Base-by-base conservation (phyloP, 805 yeast species). In the Lachancea mirantina region DNA sequence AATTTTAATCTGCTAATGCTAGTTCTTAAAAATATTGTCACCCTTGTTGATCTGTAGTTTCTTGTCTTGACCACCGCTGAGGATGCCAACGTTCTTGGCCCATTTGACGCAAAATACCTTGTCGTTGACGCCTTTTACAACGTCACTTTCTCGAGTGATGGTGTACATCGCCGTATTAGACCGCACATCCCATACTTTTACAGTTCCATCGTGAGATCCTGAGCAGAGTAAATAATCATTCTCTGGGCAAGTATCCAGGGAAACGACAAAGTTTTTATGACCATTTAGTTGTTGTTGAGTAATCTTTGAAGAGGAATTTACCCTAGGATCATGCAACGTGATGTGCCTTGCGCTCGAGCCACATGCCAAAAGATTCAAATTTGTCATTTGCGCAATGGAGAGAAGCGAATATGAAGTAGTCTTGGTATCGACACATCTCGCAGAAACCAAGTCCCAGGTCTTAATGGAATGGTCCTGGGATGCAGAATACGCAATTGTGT, bases 281-380 rank as follows among this genome's bases (percentile, higher is more conserved):
- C 98, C 98, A 30, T 75, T 66, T 33, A 92, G 69, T 58, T 87
- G 94, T 34, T 73, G 77, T 36, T 78, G 79, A 10, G 76, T 69
- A 23, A 79, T 70, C 6, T 76, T 70, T 5, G 73, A 65, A 2
- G 79, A 68, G 1, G 74, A 59, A 17, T 59, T 61, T 2, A 70
- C 69, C 55, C 98, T 74, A 27, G 97, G 96, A 57, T 92, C 98
- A 52, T 85, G 94, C 40, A 92, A 67, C 34, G 87, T 79, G 42
- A 92, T 88, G 59, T 92, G 97, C 60, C 98, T 80, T n/a, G 96
- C 96, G 8, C 95, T 80, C 1, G 96, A 85, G n/a, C 98, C 98
- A 36, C 89, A 75, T 6, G 88, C 95, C 19, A 92, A 61, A 35
- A 92, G 64, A 41, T 83, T 74, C 33, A 78, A 63, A 31, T 72